Evolutionary conservation across 768 basidiomycete genomes (phyloP), one percentile per base, ranked within the genome.

Genomic region (Kwoniella heveanensis): DNA sequence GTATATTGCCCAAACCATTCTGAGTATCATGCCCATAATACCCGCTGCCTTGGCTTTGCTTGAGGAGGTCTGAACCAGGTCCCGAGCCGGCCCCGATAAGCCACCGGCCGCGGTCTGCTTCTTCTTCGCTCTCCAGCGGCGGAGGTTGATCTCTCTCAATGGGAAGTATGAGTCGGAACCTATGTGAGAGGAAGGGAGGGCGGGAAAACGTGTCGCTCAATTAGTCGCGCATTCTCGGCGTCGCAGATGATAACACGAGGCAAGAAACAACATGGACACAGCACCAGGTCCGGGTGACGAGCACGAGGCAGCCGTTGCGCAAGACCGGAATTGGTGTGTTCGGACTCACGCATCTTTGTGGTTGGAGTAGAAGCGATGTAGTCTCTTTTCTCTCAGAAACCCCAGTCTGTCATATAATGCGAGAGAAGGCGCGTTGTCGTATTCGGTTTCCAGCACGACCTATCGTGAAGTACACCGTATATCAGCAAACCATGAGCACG

Each of bases 391-490:
- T 46, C 91, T 87, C 25, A 97, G 90, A 81, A 99, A 99, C 0
- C 96, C 96, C 48, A 98, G 85, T 7, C 89, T 88, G 64, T 90
- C 89, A 81, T 98, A 98, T 13, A 99, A 83, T 2, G 89, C 87
- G 17, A 98, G 85, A 0, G 94, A 93, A 7, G 92, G 86, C 49
- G 83, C 81, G 80, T 98, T 98, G 81, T 98, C 95, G 77, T 85
- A 90, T 80, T 99, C 96, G 3, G 96, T 98, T 82, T 98, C 96
- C 62, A 98, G 88, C 13, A 92, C 88, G 72, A 97, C 86, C 91
- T 97, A 60, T 25, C 39, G 15, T n/a, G 13, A 36, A 36, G 13
- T 13, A 36, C 7, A 7, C 32, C 32, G 32, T 36, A n/a, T n/a
- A 32, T 32, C 32, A 5, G 13, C 5, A 32, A 32, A 32, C 5